Base-by-base conservation (phyloP, 1,284 basidiomycete genomes). In the Tausonia pullulans region DNA sequence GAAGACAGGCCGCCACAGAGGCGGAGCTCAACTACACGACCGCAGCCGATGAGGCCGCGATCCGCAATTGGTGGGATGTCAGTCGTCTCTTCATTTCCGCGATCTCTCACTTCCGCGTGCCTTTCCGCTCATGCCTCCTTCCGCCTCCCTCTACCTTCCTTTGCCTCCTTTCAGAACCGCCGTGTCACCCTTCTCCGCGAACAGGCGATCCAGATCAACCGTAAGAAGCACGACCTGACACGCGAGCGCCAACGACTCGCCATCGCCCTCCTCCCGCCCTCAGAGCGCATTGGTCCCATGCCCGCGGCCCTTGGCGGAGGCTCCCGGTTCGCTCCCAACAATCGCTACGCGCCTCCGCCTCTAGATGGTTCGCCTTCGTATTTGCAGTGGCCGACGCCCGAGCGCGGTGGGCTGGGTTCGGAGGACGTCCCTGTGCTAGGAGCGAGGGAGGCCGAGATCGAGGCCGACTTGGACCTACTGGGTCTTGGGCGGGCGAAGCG, bases 1-100 rank as follows among this genome's bases (percentile, higher is more conserved):
- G 48, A 10, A 53, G 57, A 45, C 50, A 48, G 45, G 49, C 39
- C 50, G 55, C 48, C n/a, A 9, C 62, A 5, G 62, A 63, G 27
- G 53, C 40, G 4, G 62, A 63, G 40, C 4, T 63, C 3, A 3
- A 10, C 11, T 40, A 48, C 3, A 51, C 54, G 27, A 51, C 45
- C n/a, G 16, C 27, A 27, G 56, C 41, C n/a, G 55, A 63, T 2
- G 62, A 63, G 11, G 40, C 53, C 14, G 48, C 46, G 11, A 54
- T 63, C 6, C 52, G 62, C 55, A 63, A 53, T 56, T 63, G 62
- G 62, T 63, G 62, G 62, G 57, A 63, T 16, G 62, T 63, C 44
- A 58, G 62, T 58, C 6, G 11, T 13, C 41, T 7, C 5, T 7
- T 50, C 46, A 49, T 49, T n/a, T 8, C 11, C 5, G 39, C 48